These are phyloP conservation scores for Candida succiphila DNA, from an alignment of 805 yeast genomes.

Conservation along the genomic window DNA sequence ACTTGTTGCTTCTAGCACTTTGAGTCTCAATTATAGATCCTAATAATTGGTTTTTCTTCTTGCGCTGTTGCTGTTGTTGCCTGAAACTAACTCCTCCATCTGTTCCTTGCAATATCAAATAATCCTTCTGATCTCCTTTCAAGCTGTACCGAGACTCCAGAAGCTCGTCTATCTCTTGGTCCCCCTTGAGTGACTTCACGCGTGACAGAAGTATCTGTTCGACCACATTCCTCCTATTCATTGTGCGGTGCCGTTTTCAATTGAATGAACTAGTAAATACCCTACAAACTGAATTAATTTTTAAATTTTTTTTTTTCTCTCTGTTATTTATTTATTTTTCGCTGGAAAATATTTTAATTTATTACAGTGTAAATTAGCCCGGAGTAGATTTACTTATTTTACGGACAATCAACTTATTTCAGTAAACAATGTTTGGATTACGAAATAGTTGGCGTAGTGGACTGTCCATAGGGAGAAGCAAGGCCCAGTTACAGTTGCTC, in stretches of 20 bases:
- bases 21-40: constrained; percentile 1
- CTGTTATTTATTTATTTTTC: too few species aligned
- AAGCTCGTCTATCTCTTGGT: constrained; percentile 27
- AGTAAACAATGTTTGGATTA: too few species aligned
- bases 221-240: constrained; percentile 33
- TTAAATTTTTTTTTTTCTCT: too few species aligned
- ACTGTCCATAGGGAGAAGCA: too few species aligned
- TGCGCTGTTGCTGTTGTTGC: constrained; percentile 7
- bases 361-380: too few species aligned
- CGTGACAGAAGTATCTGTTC: constrained; percentile 37
- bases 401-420: too few species aligned
- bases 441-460: too few species aligned
- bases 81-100: constrained; percentile 13
- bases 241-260: too few species aligned
- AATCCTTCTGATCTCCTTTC: constrained; percentile 37
- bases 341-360: too few species aligned
- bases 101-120: constrained; percentile 29
- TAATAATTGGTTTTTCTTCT: constrained; percentile 4
- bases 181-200: constrained; percentile 25
- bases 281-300: background rate
- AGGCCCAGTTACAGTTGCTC: too few species aligned
- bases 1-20: constrained; percentile 9
- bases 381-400: too few species aligned
- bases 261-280: background rate
- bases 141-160: constrained; percentile 35